phyloP scores from a whole-genome alignment of 2,329 filamentous ascomycete species.

The Fusarium sp. region DNA sequence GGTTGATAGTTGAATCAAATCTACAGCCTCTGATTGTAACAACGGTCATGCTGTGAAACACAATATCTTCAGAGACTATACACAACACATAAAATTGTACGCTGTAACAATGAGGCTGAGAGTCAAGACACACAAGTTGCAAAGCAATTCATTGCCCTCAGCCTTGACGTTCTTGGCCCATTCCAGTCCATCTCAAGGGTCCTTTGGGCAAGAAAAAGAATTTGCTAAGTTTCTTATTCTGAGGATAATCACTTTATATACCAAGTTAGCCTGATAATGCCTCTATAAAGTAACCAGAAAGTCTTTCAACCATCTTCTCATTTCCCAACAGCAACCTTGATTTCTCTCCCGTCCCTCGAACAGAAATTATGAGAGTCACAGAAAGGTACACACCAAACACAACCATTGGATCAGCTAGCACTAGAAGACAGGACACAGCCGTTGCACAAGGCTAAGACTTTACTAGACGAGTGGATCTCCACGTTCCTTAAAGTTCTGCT shows the following conservation, averaged over 20 bases:
- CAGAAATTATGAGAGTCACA: conserved; percentile 29
- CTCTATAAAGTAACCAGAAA: neutral
- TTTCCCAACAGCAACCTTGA: neutral
- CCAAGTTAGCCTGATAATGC: neutral
- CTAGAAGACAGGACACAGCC: conserved; percentile 31
- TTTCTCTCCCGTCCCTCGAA: neutral
- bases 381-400: conserved; percentile 14
- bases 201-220: neutral
- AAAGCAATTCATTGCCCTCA: neutral
- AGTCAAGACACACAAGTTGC: conserved; percentile 4
- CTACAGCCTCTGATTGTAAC: neutral
- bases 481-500: conserved; percentile 37
- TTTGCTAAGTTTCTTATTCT: neutral
- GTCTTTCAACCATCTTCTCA: neutral
- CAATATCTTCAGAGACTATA: conserved; percentile 4
- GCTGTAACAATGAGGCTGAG: conserved; percentile 31
- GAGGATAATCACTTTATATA: neutral
- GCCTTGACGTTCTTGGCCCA: conserved; percentile 11
- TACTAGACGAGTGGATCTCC: conserved; percentile 34
- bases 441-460: conserved; percentile 30
- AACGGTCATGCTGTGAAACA: conserved; percentile 9
- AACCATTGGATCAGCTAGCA: conserved; percentile 30
- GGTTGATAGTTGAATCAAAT: neutral
- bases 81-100: neutral
- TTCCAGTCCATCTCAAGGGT: conserved; percentile 2